Evolutionary conservation across 2,329 filamentous ascomycete genomes (phyloP).

Genomic region (Penicillium fuscoglaucum): DNA sequence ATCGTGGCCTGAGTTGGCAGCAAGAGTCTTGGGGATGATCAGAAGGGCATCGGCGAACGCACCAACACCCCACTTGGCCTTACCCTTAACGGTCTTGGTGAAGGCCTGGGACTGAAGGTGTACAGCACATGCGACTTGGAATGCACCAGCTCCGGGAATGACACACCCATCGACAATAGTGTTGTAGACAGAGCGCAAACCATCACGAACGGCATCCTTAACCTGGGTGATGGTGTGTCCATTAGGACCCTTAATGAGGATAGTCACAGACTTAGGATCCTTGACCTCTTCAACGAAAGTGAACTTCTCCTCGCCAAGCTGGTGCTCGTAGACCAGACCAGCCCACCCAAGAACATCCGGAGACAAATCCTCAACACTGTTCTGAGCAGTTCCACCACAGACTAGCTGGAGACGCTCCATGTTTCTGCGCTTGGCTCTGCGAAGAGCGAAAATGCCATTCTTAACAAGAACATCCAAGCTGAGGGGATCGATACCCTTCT

Average conservation of each 20-base stretch:
- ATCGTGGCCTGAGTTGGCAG: slow-evolving; percentile 93
- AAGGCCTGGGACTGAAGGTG: slow-evolving; percentile 87
- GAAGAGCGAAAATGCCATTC: slow-evolving; percentile 93
- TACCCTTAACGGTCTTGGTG: slow-evolving; percentile 89
- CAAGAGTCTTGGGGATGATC: slow-evolving; percentile 95
- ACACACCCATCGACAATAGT: slow-evolving; percentile 98
- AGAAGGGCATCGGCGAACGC: slow-evolving; percentile 94
- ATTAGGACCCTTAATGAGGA: slow-evolving; percentile 98
- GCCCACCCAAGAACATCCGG: slow-evolving; percentile 93
- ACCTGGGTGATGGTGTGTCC: slow-evolving; percentile 95
- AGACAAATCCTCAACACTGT: slow-evolving; percentile 90
- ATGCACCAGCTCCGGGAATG: slow-evolving; percentile 89
- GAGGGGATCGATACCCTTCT: slow-evolving; percentile 97
- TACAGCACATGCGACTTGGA: slow-evolving; percentile 88
- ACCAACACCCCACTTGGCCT: slow-evolving; percentile 92
- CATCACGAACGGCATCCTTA: slow-evolving; percentile 92
- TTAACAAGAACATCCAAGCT: slow-evolving; percentile 95
- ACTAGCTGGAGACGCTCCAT: slow-evolving; percentile 98
- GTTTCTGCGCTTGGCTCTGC: slow-evolving; percentile 94
- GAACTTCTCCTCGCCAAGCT: slow-evolving; percentile 97
- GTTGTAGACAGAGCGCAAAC: slow-evolving; percentile 95
- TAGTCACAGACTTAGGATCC: slow-evolving; percentile 94
- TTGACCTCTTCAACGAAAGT: slow-evolving; percentile 99
- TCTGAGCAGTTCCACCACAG: slow-evolving; percentile 87
- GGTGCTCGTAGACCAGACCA: slow-evolving; percentile 94